Base-by-base conservation (phyloP, 164 flowering plant species). In the Malania oleifera region DNA sequence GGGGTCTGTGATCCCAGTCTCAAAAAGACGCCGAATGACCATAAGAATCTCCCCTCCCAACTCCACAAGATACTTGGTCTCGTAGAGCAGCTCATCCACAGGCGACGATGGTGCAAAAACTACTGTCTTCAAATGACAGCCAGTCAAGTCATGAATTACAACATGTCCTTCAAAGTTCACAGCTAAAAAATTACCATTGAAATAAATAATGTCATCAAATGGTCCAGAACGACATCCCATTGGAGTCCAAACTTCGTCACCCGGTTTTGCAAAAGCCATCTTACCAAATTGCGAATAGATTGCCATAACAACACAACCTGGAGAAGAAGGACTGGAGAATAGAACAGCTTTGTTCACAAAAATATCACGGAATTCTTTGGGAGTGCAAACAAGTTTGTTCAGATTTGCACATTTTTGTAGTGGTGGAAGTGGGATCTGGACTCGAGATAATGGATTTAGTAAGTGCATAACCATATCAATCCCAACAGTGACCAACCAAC, bases 401-500 rank as follows among this genome's bases (percentile, higher is more conserved):
- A 23, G 41, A 29, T 58, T 46, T 0, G 61, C 12, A 22, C 50
- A 58, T 20, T 45, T 45, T 11, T 43, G 37, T 11, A 39, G 57
- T n/a, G 58, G 52, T n/a, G 65, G 65, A 28, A 62, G 52, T 0
- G 20, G 15, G 17, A 62, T 53, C 18, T 14, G 65, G 8, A 15
- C 52, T 28, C 65, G 27, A 1, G 65, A 25, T 8, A 62, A 14
- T 7, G 65, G 65, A 28, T 62, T 53, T 17, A 62, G 15, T 34
- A 62, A n/a, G 14, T 53, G n/a, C 3, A 62, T 62, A 13, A 41
- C 41, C 29, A 24, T 18, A 24, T 41, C 41, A 45, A n/a, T 29
- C 23, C 47, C 52, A 8, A 52, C 11, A 40, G 58, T 53, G 7
- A 62, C 58, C 39, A 62, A 24, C 58, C 57, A 62, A 34, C 65